phyloP scores from a whole-genome alignment of 2,329 filamentous ascomycete genomes.

The Penicillium rolfsii region DNA sequence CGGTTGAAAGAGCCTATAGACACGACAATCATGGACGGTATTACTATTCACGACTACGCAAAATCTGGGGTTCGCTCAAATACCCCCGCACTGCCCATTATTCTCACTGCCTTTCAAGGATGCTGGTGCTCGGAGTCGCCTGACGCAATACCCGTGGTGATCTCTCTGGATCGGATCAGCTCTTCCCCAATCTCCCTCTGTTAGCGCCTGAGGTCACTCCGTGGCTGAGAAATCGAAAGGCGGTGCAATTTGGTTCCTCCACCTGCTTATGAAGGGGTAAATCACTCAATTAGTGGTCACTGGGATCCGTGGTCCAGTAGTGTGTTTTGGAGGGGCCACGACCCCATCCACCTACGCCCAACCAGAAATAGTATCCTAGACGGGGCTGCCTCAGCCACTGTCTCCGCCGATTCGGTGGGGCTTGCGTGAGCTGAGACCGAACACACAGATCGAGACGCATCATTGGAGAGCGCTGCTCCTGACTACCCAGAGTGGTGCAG shows the following conservation, averaged over 20 bases:
- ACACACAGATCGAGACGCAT: not conserved
- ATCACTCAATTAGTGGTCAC: not conserved
- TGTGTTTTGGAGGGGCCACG: slow-evolving; percentile 8
- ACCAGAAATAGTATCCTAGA: slow-evolving; percentile 9
- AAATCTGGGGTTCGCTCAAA: not conserved
- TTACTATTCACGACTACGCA: not conserved
- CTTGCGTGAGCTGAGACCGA: slow-evolving; percentile 22
- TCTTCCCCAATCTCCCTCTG: not conserved
- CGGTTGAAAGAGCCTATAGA: not conserved
- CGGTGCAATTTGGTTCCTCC: slow-evolving; percentile 16
- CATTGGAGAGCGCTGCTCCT: slow-evolving; percentile 11
- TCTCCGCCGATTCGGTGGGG: slow-evolving; percentile 19
- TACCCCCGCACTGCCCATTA: not conserved
- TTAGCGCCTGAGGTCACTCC: slow-evolving; percentile 2
- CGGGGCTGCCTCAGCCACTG: slow-evolving; percentile 18
- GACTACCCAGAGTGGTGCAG: slow-evolving; percentile 10
- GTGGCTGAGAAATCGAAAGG: slow-evolving; percentile 5
- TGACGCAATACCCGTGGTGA: not conserved
- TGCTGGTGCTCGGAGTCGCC: not conserved
- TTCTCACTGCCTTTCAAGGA: not conserved
- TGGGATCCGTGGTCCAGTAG: slow-evolving; percentile 19
- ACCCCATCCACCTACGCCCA: slow-evolving; percentile 13
- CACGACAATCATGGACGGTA: not conserved
- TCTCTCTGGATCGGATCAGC: slow-evolving; percentile 13
- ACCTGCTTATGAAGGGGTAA: slow-evolving; percentile 11